Conservation (phyloP, 2,329 filamentous ascomycete species). For the Dendryphion nanum region DNA sequence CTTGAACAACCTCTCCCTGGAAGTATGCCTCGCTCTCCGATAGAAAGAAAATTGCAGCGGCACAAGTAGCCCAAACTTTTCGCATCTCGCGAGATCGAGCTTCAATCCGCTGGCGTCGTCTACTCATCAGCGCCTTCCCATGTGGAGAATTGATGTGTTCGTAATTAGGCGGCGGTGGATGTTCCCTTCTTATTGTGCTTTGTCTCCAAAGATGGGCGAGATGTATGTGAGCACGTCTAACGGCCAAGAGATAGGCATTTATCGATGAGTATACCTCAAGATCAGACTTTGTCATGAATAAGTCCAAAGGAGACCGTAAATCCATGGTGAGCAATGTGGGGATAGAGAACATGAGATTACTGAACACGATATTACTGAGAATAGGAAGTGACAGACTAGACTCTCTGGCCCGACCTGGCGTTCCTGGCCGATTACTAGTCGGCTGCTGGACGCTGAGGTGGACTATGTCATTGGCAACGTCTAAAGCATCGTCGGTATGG, state of each 20-base stretch:
- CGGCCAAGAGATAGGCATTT: slow-evolving; percentile 81
- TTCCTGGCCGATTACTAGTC: slow-evolving; percentile 34
- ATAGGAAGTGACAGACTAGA: slow-evolving; percentile 32
- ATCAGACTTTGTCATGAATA: slow-evolving; percentile 78
- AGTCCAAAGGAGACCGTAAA: slow-evolving; percentile 76
- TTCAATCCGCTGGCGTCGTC: slow-evolving; percentile 64
- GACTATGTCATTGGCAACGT: slow-evolving; percentile 76
- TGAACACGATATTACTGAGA: slow-evolving; percentile 59
- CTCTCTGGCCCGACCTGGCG: slow-evolving; percentile 39
- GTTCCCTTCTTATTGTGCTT: slow-evolving; percentile 71
- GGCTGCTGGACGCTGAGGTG: slow-evolving; percentile 62
- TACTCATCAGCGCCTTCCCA: slow-evolving; percentile 59
- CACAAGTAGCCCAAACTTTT: slow-evolving; percentile 85
- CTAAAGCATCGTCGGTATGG: slow-evolving; percentile 68
- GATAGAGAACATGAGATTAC: slow-evolving; percentile 77
- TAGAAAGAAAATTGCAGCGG: slow-evolving; percentile 83
- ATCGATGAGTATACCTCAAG: slow-evolving; percentile 79
- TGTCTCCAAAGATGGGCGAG: slow-evolving; percentile 86
- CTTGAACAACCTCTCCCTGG: slow-evolving; percentile 82
- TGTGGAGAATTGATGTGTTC: slow-evolving; percentile 60
- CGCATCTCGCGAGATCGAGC: slow-evolving; percentile 67
- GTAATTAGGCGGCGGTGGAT: slow-evolving; percentile 69
- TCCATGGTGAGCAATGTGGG: slow-evolving; percentile 70
- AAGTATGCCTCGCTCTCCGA: slow-evolving; percentile 86
- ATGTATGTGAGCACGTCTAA: slow-evolving; percentile 81